Conservation (phyloP, 2,329 filamentous ascomycete species). For the Exophiala dermatitidis region DNA sequence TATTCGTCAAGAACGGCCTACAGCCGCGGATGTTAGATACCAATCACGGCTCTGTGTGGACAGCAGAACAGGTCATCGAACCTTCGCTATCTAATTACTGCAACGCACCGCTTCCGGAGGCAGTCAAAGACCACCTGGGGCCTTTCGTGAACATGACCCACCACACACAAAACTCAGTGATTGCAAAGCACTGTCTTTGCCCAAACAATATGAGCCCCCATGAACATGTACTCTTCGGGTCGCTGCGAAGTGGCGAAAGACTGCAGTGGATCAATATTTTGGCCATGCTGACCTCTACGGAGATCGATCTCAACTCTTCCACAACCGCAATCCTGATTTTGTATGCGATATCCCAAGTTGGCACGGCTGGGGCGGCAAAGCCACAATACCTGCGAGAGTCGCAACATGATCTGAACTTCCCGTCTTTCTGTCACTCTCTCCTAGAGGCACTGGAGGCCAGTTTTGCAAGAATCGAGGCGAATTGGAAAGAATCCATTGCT, state of each 20-base stretch:
- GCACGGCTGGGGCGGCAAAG: constrained; percentile 28
- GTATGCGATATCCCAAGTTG: constrained; percentile 46
- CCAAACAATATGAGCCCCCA: constrained; percentile 44
- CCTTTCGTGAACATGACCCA: constrained; percentile 11
- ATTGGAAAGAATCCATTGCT: constrained; percentile 45
- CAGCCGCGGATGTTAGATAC: constrained; percentile 37
- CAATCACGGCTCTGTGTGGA: constrained; percentile 11
- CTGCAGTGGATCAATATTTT: constrained; percentile 54
- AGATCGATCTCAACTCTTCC: constrained; percentile 46
- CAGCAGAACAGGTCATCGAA: constrained; percentile 10
- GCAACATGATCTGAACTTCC: constrained; percentile 28
- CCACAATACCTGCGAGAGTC: constrained; percentile 17
- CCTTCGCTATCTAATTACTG: constrained; percentile 17
- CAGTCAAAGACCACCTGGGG: not conserved
- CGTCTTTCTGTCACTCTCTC: constrained; percentile 29
- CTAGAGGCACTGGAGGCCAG: constrained; percentile 31
- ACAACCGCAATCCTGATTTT: constrained; percentile 44
- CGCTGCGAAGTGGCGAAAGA: constrained; percentile 42
- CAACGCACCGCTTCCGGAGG: not conserved
- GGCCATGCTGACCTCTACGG: constrained; percentile 42
- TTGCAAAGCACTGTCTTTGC: constrained; percentile 46
- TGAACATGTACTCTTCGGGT: constrained; percentile 50
- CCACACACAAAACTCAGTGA: constrained; percentile 43
- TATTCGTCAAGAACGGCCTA: constrained; percentile 45
- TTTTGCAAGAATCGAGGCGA: constrained; percentile 38